Percentiles rank a stretch among this genome's conserved stretches.
These are phyloP conservation scores for Trametes hirsuta DNA, from an alignment of 1,284 basidiomycete species.

Conservation along the genomic window DNA sequence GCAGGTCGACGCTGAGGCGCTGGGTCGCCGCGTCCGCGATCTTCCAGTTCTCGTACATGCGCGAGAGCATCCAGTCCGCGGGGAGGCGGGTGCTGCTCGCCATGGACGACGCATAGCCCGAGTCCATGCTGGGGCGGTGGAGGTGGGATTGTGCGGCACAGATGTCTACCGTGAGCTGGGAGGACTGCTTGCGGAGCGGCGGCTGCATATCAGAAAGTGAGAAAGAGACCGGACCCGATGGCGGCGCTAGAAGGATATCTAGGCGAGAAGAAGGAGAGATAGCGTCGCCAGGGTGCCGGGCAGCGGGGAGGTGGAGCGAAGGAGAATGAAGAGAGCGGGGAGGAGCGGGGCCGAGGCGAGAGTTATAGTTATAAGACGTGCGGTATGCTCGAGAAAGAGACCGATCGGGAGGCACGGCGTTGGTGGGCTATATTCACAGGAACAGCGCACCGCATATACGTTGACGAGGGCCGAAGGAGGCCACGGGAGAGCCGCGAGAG, in stretches of 20 bases:
- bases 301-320: background rate
- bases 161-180: constrained; percentile 8
- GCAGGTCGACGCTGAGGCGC: constrained; percentile 18
- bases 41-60: constrained; percentile 28
- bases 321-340: background rate
- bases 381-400: background rate
- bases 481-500: background rate
- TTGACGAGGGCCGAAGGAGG: background rate
- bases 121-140: constrained; percentile 16
- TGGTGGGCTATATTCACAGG: background rate
- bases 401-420: constrained; percentile 4
- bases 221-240: background rate
- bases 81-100: constrained; percentile 7
- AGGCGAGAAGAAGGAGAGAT: background rate
- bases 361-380: constrained; percentile 1
- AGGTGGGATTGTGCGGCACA: background rate
- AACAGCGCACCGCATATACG: constrained; percentile 1
- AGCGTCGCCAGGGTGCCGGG: background rate
- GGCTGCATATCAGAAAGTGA: constrained; percentile 7
- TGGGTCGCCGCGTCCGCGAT: constrained; percentile 29
- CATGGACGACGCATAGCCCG: constrained; percentile 20
- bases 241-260: constrained; percentile 4
- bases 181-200: background rate
- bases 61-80: constrained; percentile 22
- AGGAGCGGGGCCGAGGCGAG: background rate